Evolutionary conservation across 345 rosid species (phyloP), one percentile per base, ranked within the genome.

Genomic region (Rhizophora mangle): DNA sequence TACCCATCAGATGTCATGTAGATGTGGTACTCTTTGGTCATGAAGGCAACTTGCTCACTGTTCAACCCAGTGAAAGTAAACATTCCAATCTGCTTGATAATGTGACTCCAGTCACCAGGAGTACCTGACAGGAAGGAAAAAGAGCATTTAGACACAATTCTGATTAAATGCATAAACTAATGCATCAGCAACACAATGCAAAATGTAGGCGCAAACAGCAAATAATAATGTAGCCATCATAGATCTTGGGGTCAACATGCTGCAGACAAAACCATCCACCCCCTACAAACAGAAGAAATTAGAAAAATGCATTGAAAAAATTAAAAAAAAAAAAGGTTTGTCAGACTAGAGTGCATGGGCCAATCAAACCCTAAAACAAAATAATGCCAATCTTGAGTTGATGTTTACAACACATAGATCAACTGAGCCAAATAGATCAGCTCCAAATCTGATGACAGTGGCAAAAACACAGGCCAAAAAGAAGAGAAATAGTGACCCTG

Each of bases 1-100:
- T 72, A 72, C 76, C 76, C 76, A 66, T 72, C 76, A 52, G 70
- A 65, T 59, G 76, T 72, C 76, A 72, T 60, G 71, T 72, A 72
- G 24, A 72, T 72, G 70, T 72, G 76, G 66, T 65, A 72, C 55
- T 72, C 76, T 60, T 72, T 72, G 66, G 76, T 72, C 71, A 72
- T 72, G 66, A 65, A 72, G 63, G 70, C 71, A 26, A 72, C 76
- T 66, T 72, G 76, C 27, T 72, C 66, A 34, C 65, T 15, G 76
- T 66, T 72, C 65, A 72, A 53, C 15, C 76, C 76, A 32, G 76
- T 72, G 71, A 72, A 72, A 53, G 76, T 72, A 60, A 72, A 72
- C 76, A 72, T 72, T 72, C 76, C 76, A 52, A 72, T 72, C 70
- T 72, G 76, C 76, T 65, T 60, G 54, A 66, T 65, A 26, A 72